phyloP scores from a whole-genome alignment of 202 grass and related monocot genomes.

The Bolboschoenoplectus hybrid region DNA sequence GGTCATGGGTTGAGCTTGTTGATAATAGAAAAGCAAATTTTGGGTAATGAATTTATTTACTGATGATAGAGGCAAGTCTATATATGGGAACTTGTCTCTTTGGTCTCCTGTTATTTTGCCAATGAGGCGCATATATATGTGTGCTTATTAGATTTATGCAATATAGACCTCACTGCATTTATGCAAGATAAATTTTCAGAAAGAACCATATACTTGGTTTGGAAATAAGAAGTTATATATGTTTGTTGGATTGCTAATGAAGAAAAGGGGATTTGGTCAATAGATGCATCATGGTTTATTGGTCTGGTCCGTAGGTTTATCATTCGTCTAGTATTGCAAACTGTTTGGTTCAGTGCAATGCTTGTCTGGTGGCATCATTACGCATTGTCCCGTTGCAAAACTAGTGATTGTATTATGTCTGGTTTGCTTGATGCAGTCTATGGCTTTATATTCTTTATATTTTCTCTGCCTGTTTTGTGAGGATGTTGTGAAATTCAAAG shows the following conservation, averaged over 20 bases:
- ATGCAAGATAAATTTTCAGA: constrained; percentile 1
- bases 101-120: background rate
- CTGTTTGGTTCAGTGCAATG: constrained; percentile 27
- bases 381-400: background rate
- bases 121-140: background rate
- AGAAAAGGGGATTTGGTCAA: background rate
- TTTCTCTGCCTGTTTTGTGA: background rate
- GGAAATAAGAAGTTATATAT: background rate
- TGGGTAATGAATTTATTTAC: background rate
- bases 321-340: constrained; percentile 5
- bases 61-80: background rate
- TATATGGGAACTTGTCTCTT: background rate
- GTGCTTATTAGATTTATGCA: background rate
- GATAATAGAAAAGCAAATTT: background rate
- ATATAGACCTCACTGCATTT: background rate
- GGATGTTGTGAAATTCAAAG: background rate
- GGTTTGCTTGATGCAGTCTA: background rate
- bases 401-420: constrained; percentile 3
- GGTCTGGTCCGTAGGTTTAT: background rate
- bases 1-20: background rate
- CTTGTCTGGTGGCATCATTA: constrained; percentile 10
- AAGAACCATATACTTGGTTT: background rate
- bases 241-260: background rate
- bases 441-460: background rate
- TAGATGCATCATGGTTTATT: background rate